These are phyloP conservation scores for Macrolepiota albuminosa DNA, from an alignment of 768 basidiomycete genomes.

Conservation along the genomic window DNA sequence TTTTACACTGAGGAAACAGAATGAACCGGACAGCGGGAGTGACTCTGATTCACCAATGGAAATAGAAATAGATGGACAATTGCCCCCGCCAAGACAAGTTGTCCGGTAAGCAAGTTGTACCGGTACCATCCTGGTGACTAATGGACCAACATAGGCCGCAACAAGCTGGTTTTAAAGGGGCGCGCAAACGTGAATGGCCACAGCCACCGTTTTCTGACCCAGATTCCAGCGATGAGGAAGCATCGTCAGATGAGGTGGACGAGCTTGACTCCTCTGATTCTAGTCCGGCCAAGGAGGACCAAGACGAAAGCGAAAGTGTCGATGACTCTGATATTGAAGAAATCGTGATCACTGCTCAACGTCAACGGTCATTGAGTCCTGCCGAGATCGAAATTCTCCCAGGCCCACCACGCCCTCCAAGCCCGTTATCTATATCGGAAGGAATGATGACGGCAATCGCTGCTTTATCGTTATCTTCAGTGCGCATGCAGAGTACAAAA, in stretches of 20 bases:
- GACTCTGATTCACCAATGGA: slow-evolving; percentile 12
- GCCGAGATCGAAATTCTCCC: slow-evolving; percentile 17
- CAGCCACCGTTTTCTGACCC: not conserved
- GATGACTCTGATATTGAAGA: slow-evolving; percentile 7
- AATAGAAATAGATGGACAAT: slow-evolving; percentile 7
- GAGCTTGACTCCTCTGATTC: slow-evolving; percentile 2
- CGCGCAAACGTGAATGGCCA: slow-evolving; percentile 20
- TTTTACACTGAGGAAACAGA: slow-evolving; percentile 8
- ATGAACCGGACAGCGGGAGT: slow-evolving; percentile 5
- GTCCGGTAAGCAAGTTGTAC: not conserved
- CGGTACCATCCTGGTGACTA: not conserved
- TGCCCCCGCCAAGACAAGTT: not conserved
- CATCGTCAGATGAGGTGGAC: slow-evolving; percentile 8
- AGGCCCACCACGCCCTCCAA: slow-evolving; percentile 9
- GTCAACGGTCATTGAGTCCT: slow-evolving; percentile 13
- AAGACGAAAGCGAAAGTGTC: not conserved
- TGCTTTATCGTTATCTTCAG: slow-evolving; percentile 21
- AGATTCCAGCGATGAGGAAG: slow-evolving; percentile 8
- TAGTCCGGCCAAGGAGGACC: slow-evolving; percentile 2
- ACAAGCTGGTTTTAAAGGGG: slow-evolving; percentile 16
- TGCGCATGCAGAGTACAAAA: slow-evolving; percentile 32
- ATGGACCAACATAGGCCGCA: not conserved
- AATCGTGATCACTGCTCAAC: slow-evolving; percentile 5
- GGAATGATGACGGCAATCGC: slow-evolving; percentile 32
- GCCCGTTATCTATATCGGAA: not conserved